phyloP scores from a whole-genome alignment of 1,139 yeast genomes.

The Suhomyces bokatorum region DNA sequence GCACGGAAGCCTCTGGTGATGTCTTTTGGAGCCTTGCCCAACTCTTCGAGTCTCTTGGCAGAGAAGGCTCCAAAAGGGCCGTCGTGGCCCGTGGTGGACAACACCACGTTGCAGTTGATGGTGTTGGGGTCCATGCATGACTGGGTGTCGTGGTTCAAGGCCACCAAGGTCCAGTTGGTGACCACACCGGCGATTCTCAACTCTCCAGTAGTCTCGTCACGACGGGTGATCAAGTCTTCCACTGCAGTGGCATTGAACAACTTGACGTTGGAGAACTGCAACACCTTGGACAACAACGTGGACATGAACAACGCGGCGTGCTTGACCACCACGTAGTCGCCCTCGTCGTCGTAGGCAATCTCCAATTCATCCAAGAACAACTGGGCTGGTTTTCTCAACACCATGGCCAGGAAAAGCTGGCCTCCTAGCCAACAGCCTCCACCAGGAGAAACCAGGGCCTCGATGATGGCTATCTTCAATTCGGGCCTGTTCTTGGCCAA shows the following conservation, averaged over 20 bases:
- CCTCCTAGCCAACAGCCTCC: constrained; percentile 86
- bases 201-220: constrained; percentile 54
- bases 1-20: constrained; percentile 19
- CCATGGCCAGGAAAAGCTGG: constrained; percentile 78
- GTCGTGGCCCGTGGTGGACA: constrained; percentile 79
- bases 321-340: constrained; percentile 76
- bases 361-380: constrained; percentile 64
- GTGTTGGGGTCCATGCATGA: constrained; percentile 87
- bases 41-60: constrained; percentile 49
- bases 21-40: constrained; percentile 31
- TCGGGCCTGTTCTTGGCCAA: constrained; percentile 77
- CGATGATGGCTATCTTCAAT: constrained; percentile 71
- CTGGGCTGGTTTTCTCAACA: constrained; percentile 76
- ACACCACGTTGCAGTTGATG: constrained; percentile 67
- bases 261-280: constrained; percentile 72
- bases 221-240: constrained; percentile 76
- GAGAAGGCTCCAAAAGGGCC: constrained; percentile 86
- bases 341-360: constrained; percentile 74
- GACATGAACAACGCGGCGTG: constrained; percentile 81
- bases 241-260: constrained; percentile 81
- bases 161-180: constrained; percentile 79
- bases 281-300: constrained; percentile 67
- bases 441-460: constrained; percentile 75
- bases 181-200: constrained; percentile 77
- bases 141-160: constrained; percentile 75